Base-by-base conservation (phyloP, 768 basidiomycete species). In the Lactifluus piperatus region DNA sequence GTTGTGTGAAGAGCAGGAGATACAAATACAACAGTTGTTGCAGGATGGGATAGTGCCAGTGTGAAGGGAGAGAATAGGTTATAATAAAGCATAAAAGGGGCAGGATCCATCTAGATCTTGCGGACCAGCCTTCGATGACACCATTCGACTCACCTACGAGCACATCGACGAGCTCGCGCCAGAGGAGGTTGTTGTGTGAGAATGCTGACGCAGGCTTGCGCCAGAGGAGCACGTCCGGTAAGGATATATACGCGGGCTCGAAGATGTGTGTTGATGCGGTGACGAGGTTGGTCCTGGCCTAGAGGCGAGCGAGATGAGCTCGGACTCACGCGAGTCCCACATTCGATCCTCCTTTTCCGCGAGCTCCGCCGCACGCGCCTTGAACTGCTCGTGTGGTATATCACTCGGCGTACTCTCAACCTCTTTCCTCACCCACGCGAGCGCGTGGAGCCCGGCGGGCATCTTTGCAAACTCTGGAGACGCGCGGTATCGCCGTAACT, bases 391-490 rank as follows among this genome's bases (percentile, higher is more conserved):
- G 20, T 66, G 62, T n/a, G 63, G 60, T 6, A 70, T 56, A 11
- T 63, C 62, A 20, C 68, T 48, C n/a, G 62, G 68, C 32, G 76
- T 63, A 29, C 64, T 66, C 5, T 69, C 66, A 9, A 79, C 69
- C 63, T 76, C 72, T 51, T 66, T 64, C 63, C 73, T 72, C 18
- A 78, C 69, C 60, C 77, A 79, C 13, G 74, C 73, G 50, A 77
- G 71, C 56, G 73, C 69, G 8, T 73, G 73, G 49, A 66, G 65
- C 13, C 71, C 70, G 48, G 69, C 68, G n/a, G n/a, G n/a, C n/a
- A n/a, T n/a, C n/a, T n/a, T n/a, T n/a, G n/a, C n/a, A n/a, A n/a
- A n/a, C n/a, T n/a, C n/a, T n/a, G n/a, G n/a, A n/a, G n/a, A n/a
- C n/a, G n/a, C n/a, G n/a, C n/a, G n/a, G n/a, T n/a, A 10, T 62